These are phyloP conservation scores for Dictyostelium citrinum DNA, from an alignment of 78 protist species.

Conservation along the genomic window DNA sequence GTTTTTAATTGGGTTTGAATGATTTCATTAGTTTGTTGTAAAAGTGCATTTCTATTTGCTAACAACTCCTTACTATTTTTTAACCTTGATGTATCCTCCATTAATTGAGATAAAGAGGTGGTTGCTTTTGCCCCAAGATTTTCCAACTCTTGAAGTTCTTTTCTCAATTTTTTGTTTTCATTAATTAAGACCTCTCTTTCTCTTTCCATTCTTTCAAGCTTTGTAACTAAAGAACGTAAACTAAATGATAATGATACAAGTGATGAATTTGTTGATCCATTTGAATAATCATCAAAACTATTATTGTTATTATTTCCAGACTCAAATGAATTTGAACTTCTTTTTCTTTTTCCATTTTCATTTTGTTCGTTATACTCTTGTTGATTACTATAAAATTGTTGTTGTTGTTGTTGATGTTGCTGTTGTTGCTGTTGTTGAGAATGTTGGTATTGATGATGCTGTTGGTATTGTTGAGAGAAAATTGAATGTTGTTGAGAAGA, in stretches of 20 bases:
- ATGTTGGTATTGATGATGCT: not conserved
- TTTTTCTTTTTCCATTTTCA: conserved; percentile 29
- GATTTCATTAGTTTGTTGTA: conserved; percentile 61
- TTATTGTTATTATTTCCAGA: not conserved
- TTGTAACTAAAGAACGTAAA: not conserved
- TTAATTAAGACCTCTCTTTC: conserved; percentile 43
- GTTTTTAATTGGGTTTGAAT: conserved; percentile 57
- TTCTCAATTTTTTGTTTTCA: conserved; percentile 49
- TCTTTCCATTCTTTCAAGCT: conserved; percentile 64
- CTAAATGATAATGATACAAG: not conserved
- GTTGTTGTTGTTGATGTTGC: not conserved
- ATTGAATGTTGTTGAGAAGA: not conserved
- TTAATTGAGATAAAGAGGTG: not conserved
- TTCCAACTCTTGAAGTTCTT: conserved; percentile 34
- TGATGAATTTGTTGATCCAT: not conserved
- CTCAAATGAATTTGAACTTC: not conserved
- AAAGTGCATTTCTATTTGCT: conserved; percentile 24
- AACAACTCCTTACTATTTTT: conserved; percentile 36
- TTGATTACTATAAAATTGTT: not conserved
- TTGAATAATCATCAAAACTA: not conserved
- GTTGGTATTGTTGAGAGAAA: not conserved
- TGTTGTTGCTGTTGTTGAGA: not conserved
- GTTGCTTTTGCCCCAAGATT: conserved; percentile 46
- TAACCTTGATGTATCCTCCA: conserved; percentile 59
- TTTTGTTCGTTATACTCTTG: not conserved